Conservation (phyloP, 495 filamentous ascomycete genomes). For the Podospora bellae-mahoneyi region DNA sequence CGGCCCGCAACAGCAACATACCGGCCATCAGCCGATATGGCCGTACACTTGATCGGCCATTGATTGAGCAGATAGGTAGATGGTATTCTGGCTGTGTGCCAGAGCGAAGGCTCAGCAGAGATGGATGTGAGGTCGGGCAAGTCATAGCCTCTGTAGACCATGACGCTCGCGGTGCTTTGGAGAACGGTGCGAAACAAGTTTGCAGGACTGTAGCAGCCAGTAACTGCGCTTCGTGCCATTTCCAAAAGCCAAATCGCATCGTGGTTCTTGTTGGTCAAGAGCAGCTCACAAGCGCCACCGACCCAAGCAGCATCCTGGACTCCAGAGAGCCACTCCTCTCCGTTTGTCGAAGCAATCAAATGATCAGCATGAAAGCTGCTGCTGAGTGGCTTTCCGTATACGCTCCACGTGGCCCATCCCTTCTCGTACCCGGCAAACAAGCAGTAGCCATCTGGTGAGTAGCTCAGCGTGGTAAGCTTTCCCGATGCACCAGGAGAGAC, state of each 20-base stretch:
- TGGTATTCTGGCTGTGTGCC: conserved; percentile 89
- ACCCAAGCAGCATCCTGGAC: conserved; percentile 77
- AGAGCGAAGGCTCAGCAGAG: conserved; percentile 85
- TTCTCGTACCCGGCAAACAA: conserved; percentile 89
- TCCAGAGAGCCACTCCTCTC: conserved; percentile 77
- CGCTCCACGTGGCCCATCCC: conserved; percentile 96
- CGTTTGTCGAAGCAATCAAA: conserved; percentile 58
- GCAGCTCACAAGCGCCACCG: conserved; percentile 78
- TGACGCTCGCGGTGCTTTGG: conserved; percentile 76
- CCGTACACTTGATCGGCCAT: conserved; percentile 83
- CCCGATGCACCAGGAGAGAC: conserved; percentile 64
- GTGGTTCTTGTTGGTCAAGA: conserved; percentile 64
- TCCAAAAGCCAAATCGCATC: conserved; percentile 84
- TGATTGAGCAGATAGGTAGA: conserved; percentile 79
- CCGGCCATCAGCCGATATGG: conserved; percentile 84
- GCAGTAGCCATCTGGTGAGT: conserved; percentile 95
- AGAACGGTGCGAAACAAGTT: conserved; percentile 88
- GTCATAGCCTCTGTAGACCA: conserved; percentile 92
- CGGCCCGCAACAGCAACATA: conserved; percentile 94
- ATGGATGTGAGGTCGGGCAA: conserved; percentile 84
- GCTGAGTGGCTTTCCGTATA: conserved; percentile 84
- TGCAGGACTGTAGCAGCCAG: conserved; percentile 83
- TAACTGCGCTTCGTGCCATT: conserved; percentile 85
- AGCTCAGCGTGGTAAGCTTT: conserved; percentile 66
- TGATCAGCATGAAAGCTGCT: conserved; percentile 73